Percentiles rank a stretch among this genome's conserved stretches.
Conservation (phyloP, 768 basidiomycete genomes). For the Leccinum uliginosum region DNA sequence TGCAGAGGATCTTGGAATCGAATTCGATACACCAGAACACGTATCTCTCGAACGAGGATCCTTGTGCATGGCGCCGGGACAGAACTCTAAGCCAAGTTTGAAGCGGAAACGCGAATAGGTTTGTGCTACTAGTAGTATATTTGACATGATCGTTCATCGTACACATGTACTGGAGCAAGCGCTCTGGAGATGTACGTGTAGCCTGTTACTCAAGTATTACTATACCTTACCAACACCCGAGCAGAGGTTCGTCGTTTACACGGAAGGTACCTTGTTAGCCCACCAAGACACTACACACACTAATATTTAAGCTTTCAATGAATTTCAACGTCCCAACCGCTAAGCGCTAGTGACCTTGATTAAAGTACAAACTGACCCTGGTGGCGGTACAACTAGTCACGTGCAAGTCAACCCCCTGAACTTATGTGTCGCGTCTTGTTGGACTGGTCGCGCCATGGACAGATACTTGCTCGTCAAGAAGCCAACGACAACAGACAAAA, state of each 20-base stretch:
- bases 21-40: conserved; percentile 73
- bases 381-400: conserved; percentile 2
- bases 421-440: not conserved
- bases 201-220: too few species aligned
- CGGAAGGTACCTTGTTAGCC: too few species aligned
- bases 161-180: not conserved
- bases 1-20: conserved; percentile 78
- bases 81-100: conserved; percentile 32
- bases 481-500: conserved; percentile 3
- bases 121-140: not conserved
- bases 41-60: conserved; percentile 55
- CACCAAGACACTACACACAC: too few species aligned
- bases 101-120: conserved; percentile 48
- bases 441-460: conserved; percentile 19
- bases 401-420: conserved; percentile 11
- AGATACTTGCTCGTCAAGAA: conserved; percentile 24
- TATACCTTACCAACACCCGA: not conserved
- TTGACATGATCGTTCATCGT: not conserved
- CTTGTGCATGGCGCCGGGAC: conserved; percentile 40
- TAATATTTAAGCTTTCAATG: not conserved
- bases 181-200: not conserved
- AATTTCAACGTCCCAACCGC: too few species aligned
- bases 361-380: not conserved
- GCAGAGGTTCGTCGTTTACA: not conserved
- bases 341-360: too few species aligned